Percentiles rank a stretch among this genome's conserved stretches.
Conservation (phyloP, 257 asterid species). For the Forsythia viridissima region DNA sequence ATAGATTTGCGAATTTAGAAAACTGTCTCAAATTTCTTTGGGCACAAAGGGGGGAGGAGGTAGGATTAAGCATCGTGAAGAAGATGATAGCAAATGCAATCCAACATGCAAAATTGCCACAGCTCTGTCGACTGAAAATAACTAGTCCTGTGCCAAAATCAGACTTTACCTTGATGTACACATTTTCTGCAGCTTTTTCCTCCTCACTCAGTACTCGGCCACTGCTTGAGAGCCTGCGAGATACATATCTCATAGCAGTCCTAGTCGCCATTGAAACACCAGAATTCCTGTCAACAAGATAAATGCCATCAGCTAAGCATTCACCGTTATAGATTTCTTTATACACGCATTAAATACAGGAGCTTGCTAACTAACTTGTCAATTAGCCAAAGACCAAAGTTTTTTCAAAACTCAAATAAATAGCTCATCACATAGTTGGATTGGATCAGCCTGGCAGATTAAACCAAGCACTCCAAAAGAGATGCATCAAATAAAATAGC, state of each 20-base stretch:
- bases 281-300: conserved; percentile 36
- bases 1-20: neutral
- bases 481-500: too few species aligned
- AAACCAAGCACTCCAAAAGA: neutral
- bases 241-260: conserved; percentile 63
- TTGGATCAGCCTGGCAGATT: neutral
- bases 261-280: conserved; percentile 62
- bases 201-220: conserved; percentile 85
- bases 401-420: neutral
- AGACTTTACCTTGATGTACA: conserved; percentile 74
- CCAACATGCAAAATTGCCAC: conserved; percentile 4
- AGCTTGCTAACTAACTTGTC: conserved; percentile 8
- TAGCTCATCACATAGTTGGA: neutral
- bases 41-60: neutral
- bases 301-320: conserved; percentile 9
- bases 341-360: neutral
- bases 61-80: neutral
- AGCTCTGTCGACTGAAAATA: neutral
- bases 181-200: conserved; percentile 98
- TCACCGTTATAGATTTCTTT: neutral
- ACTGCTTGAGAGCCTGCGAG: conserved; percentile 77
- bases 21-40: neutral
- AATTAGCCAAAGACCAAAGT: conserved; percentile 9
- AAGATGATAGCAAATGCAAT: neutral
- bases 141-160: neutral